A percentile compares a stretch with the other conserved stretches of the same genome.
These are phyloP conservation scores for Mentha longifolia DNA, from an alignment of 257 asterid species.

Conservation along the genomic window DNA sequence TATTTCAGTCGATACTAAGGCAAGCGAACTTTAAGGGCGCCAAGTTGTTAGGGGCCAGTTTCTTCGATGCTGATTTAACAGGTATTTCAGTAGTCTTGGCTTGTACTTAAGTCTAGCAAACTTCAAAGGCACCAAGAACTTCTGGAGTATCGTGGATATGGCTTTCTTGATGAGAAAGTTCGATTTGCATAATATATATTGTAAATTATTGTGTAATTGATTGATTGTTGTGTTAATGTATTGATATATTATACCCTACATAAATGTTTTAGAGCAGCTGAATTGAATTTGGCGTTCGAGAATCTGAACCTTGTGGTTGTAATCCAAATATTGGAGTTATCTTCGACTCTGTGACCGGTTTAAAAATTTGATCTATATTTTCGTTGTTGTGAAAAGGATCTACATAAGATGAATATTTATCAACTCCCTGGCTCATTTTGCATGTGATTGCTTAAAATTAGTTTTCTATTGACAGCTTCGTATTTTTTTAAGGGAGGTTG, in stretches of 20 bases:
- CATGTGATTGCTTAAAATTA: neutral
- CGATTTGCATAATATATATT: neutral
- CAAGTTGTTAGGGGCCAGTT: slow-evolving; percentile 91
- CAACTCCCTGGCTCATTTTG: slow-evolving; percentile 1
- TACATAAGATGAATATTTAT: neutral
- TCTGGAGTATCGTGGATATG: neutral
- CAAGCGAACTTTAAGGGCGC: slow-evolving; percentile 96
- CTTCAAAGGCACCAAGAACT: neutral
- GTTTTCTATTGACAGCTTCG: neutral
- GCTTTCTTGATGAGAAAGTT: neutral
- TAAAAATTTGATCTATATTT: neutral
- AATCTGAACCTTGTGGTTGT: slow-evolving; percentile 1
- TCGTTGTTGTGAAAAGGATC: neutral
- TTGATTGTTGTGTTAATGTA: neutral
- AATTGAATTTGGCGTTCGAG: neutral
- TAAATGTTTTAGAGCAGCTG: neutral
- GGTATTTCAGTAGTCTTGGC: slow-evolving; percentile 41
- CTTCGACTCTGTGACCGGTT: neutral
- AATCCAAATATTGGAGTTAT: neutral
- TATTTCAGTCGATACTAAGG: slow-evolving; percentile 81
- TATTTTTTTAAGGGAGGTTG: neutral
- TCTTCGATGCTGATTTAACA: slow-evolving; percentile 98
- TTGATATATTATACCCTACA: slow-evolving; percentile 7
- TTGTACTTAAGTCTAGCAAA: neutral
- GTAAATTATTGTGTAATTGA: neutral